Base-by-base conservation (phyloP, 805 yeast genomes). In the Jamesozyma piceae region DNA sequence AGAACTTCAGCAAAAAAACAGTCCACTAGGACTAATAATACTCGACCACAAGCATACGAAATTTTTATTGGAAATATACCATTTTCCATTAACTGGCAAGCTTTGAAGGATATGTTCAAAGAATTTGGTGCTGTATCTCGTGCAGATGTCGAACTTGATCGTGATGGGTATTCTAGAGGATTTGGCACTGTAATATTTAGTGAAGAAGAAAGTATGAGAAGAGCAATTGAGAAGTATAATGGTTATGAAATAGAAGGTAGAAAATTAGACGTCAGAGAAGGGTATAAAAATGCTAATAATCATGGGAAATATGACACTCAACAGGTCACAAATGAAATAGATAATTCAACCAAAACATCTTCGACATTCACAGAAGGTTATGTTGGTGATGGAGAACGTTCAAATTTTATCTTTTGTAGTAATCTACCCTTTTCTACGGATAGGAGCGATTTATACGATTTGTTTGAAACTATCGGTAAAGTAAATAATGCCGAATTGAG, bases 361-460 rank as follows among this genome's bases (percentile, higher is more conserved):
- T 57, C 77, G 31, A 78, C 69, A 8, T 84, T 87, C 60, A 77
- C 88, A 13, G 75, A 72, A 37, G 81, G 78, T 43, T 88, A 83
- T 35, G 53, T 60, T 8, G 84, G 82, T 2, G 66, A 71, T 36
- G 87, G 86, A 35, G 73, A 66, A 32, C 77, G 76, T 39, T 80
- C 78, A 39, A 74, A 69, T 28, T 70, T 75, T 19, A 73, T 90
- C 36, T 82, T 66, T 57, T 88, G 83, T 19, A 73, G 72, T 36
- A 90, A 90, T 67, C 69, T 90, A 57, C 97, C 97, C 26, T 86
- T 77, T 72, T 81, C 88, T 41, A 89, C 97, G n/a, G 77, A 87
- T 27, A 79, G 80, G 50, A 79, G 81, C 44, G 97, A 90, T 63
- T 72, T 90, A 50, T 76, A 71, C 49, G 96, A 89, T 51, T 72